Percentiles rank a stretch among this genome's conserved stretches.
These are phyloP conservation scores for Xylariomycetidae sp. DNA, from an alignment of 2,329 filamentous ascomycete species.

Conservation along the genomic window DNA sequence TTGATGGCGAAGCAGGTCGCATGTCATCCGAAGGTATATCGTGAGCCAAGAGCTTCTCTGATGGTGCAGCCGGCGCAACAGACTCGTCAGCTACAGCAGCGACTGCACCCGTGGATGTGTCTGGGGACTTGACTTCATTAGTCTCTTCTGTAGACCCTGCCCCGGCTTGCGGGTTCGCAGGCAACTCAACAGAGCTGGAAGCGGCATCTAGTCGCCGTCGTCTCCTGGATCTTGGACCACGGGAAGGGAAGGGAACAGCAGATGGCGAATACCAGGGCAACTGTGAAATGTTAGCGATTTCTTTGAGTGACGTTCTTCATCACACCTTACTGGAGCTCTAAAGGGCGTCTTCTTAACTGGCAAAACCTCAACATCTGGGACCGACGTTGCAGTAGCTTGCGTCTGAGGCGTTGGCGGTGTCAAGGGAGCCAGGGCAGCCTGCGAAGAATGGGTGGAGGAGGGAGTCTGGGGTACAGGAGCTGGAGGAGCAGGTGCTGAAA, in stretches of 20 bases:
- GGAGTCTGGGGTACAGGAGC: conserved; percentile 43
- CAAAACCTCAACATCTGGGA: conserved; percentile 19
- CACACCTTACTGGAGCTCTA: conserved; percentile 43
- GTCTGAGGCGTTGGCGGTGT: conserved; percentile 43
- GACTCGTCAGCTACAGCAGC: too few species aligned
- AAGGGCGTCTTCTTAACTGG: conserved; percentile 30
- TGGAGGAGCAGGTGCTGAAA: conserved; percentile 37
- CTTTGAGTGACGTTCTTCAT: background rate
- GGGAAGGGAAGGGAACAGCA: conserved; percentile 44
- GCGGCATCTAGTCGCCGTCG: conserved; percentile 33
- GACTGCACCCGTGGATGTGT: conserved; percentile 13
- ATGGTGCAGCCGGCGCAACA: too few species aligned
- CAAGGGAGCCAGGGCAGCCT: conserved; percentile 31
- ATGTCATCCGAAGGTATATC: conserved; percentile 7
- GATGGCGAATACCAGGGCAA: conserved; percentile 53
- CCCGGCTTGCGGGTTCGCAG: conserved; percentile 32
- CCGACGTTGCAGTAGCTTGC: conserved; percentile 19
- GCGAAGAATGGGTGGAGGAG: conserved; percentile 45
- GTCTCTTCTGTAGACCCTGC: too few species aligned
- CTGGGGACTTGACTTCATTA: conserved; percentile 18
- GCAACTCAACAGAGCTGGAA: conserved; percentile 36
- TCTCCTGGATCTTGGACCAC: conserved; percentile 35
- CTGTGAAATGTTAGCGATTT: conserved; percentile 25
- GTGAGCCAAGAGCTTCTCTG: conserved; percentile 5
- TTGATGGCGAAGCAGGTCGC: conserved; percentile 29